These are phyloP conservation scores for Suhomyces faveliae DNA, from an alignment of 805 yeast species.

Conservation along the genomic window DNA sequence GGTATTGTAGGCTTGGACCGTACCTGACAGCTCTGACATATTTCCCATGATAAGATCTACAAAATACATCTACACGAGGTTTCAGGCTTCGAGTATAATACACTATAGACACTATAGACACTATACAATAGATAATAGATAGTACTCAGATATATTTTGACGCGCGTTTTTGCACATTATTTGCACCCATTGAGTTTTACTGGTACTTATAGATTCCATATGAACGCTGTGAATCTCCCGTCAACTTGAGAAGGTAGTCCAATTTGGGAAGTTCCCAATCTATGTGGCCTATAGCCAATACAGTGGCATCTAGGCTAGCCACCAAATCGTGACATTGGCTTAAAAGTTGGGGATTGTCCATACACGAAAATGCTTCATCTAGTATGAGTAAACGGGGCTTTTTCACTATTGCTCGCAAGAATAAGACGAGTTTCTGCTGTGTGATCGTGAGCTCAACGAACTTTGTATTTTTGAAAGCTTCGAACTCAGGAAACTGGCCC, in stretches of 20 bases:
- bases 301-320: conserved; percentile 50
- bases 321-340: conserved; percentile 32
- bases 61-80: no score
- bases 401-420: conserved; percentile 75
- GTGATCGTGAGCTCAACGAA: conserved; percentile 63
- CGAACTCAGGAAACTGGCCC: conserved; percentile 29
- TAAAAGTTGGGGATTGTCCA: conserved; percentile 58
- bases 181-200: background rate
- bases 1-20: no score
- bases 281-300: conserved; percentile 79
- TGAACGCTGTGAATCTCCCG: conserved; percentile 28
- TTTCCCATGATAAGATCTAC: no score
- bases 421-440: conserved; percentile 74
- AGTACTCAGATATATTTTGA: no score
- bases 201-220: conserved; percentile 17
- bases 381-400: conserved; percentile 75
- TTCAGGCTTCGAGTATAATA: no score
- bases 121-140: no score
- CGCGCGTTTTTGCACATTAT: background rate
- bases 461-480: conserved; percentile 29
- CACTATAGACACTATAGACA: no score
- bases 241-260: conserved; percentile 41
- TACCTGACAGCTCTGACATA: no score
- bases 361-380: conserved; percentile 92
- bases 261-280: conserved; percentile 76